phyloP scores from a whole-genome alignment of 805 yeast species.

The Metschnikowia gelsemii region DNA sequence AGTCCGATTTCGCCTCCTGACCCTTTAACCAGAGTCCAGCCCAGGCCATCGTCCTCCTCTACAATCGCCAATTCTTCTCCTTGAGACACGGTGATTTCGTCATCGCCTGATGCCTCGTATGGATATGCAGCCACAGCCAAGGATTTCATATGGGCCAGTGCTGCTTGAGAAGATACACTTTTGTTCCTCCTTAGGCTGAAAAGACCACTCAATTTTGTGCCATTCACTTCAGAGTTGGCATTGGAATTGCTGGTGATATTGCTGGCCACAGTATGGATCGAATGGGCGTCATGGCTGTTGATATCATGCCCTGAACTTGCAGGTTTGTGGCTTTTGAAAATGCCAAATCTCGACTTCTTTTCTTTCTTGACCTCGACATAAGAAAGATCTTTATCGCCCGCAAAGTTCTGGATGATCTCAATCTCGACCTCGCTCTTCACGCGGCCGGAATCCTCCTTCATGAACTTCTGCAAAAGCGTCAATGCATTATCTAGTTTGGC shows the following conservation, averaged over 20 bases:
- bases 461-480: constrained; percentile 55
- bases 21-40: constrained; percentile 74
- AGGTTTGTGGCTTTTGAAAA: constrained; percentile 40
- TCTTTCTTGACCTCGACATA: constrained; percentile 50
- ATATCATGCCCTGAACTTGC: constrained; percentile 11
- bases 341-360: constrained; percentile 58
- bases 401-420: constrained; percentile 84
- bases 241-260: constrained; percentile 30
- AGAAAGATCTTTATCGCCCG: constrained; percentile 70
- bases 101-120: constrained; percentile 68
- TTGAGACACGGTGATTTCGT: constrained; percentile 61
- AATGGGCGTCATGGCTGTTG: constrained; percentile 27
- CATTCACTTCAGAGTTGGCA: no score
- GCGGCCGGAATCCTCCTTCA: constrained; percentile 70
- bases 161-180: constrained; percentile 24
- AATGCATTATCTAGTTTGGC: constrained; percentile 54
- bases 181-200: constrained; percentile 40
- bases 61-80: constrained; percentile 63
- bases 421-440: constrained; percentile 82
- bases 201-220: constrained; percentile 25
- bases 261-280: constrained; percentile 36
- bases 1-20: constrained; percentile 58
- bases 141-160: constrained; percentile 18
- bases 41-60: constrained; percentile 81
- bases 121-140: constrained; percentile 58